phyloP scores from a whole-genome alignment of 2,329 filamentous ascomycete species.

The Neofusicoccum parvum region DNA sequence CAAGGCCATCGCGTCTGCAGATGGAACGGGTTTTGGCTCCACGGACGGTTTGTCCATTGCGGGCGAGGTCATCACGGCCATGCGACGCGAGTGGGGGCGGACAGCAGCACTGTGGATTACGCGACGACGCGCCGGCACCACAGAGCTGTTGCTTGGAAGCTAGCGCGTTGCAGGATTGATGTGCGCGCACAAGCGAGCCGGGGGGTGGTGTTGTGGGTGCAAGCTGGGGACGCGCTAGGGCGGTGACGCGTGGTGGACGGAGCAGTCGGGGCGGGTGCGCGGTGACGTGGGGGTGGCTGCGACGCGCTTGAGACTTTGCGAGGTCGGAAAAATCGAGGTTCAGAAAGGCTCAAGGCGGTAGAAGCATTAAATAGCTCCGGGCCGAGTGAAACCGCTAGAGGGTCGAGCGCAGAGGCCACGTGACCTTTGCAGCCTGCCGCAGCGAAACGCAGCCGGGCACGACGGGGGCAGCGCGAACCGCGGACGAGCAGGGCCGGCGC shows the following conservation, averaged over 20 bases:
- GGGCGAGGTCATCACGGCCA: conserved; percentile 45
- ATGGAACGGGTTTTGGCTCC: conserved; percentile 52
- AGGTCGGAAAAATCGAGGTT: conserved; percentile 22
- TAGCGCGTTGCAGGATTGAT: conserved; percentile 17
- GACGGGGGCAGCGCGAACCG: conserved; percentile 6
- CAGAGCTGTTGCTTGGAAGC: conserved; percentile 12
- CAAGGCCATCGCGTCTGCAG: conserved; percentile 55
- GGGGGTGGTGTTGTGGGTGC: conserved; percentile 15
- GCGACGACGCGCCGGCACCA: conserved; percentile 21
- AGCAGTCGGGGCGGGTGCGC: conserved; percentile 13
- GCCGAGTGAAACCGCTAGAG: conserved; percentile 20
- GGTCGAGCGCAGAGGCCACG: conserved; percentile 10
- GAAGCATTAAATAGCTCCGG: conserved; percentile 21
- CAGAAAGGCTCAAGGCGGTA: conserved; percentile 19
- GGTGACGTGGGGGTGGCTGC: conserved; percentile 22
- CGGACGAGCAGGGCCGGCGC: conserved; percentile 1
- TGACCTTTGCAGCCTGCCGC: conserved; percentile 9
- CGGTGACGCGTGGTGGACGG: conserved; percentile 19
- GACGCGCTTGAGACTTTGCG: conserved; percentile 22
- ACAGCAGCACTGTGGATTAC: conserved; percentile 19
- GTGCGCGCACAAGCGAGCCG: conserved; percentile 17
- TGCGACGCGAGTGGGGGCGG: conserved; percentile 27
- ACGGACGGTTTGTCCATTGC: conserved; percentile 39
- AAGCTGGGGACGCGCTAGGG: conserved; percentile 19
- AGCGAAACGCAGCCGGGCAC: not conserved